Percentiles rank a stretch among this genome's conserved stretches.
Evolutionary conservation across 2,329 filamentous ascomycete genomes (phyloP).

Genomic region (Herpotrichia juniperi): DNA sequence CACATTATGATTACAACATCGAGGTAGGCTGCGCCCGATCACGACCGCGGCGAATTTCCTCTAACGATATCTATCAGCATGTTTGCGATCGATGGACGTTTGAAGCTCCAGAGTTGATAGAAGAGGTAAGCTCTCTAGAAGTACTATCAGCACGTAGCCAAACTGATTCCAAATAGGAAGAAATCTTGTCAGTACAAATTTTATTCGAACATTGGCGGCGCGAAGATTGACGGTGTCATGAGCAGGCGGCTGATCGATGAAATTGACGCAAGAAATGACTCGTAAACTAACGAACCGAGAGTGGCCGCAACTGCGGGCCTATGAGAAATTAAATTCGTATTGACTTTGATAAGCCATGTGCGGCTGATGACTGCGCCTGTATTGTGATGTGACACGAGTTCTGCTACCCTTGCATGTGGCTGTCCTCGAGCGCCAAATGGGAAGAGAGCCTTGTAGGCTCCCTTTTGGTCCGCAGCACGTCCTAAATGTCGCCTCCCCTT

Average conservation of each 20-base stretch:
- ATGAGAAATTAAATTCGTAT: too few relatives aligned
- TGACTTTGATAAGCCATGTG: too few relatives aligned
- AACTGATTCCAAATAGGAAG: background rate
- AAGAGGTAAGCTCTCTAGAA: background rate
- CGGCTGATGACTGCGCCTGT: background rate
- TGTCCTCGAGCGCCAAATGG: too few relatives aligned
- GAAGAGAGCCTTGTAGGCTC: background rate
- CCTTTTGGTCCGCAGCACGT: background rate
- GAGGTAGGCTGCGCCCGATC: background rate
- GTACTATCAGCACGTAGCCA: background rate
- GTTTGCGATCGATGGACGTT: background rate
- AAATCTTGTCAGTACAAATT: background rate
- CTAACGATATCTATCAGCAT: background rate
- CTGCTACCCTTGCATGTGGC: too few relatives aligned
- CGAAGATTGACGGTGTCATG: background rate
- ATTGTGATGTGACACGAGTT: too few relatives aligned
- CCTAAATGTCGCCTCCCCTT: background rate
- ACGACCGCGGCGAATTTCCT: background rate
- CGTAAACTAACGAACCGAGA: too few relatives aligned
- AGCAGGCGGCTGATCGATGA: background rate
- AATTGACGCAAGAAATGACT: too few relatives aligned
- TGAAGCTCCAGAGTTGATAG: background rate
- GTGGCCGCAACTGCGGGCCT: too few relatives aligned
- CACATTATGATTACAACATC: background rate
- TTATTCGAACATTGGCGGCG: background rate